Percentiles rank a stretch among this genome's conserved stretches.
Conservation (phyloP, 352 stramenopile genomes). For the Phytophthora hybrid region DNA sequence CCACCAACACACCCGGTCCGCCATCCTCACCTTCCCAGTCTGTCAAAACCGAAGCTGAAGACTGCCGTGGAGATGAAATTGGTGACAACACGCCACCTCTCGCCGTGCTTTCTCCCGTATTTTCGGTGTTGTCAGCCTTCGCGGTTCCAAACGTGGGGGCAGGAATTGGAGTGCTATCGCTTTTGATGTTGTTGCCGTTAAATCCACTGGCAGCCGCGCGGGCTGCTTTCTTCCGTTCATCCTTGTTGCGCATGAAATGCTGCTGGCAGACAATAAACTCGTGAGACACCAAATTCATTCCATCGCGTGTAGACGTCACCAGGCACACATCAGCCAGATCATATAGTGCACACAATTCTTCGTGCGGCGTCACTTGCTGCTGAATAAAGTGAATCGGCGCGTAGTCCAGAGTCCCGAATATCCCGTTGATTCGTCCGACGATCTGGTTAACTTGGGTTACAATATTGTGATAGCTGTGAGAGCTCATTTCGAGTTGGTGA, state of each 20-base stretch:
- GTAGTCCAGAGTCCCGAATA: conserved; percentile 89
- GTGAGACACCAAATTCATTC: conserved; percentile 92
- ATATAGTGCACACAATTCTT: conserved; percentile 91
- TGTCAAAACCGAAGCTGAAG: conserved; percentile 55
- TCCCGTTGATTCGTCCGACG: conserved; percentile 90
- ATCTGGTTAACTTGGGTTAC: conserved; percentile 89
- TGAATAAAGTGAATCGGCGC: conserved; percentile 93
- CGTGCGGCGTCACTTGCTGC: conserved; percentile 74
- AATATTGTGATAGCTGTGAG: conserved; percentile 73
- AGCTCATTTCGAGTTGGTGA: conserved; percentile 85
- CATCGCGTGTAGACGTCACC: conserved; percentile 89
- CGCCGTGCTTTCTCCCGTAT: background rate
- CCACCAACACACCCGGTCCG: conserved; percentile 84
- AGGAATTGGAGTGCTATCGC: background rate
- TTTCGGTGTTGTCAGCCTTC: background rate
- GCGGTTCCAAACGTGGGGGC: background rate
- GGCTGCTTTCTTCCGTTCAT: conserved; percentile 65
- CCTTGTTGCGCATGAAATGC: conserved; percentile 83
- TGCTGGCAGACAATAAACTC: conserved; percentile 92
- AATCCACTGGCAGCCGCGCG: conserved; percentile 31
- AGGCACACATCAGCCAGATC: conserved; percentile 90
- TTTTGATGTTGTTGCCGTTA: conserved; percentile 9
- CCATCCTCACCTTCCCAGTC: conserved; percentile 85
- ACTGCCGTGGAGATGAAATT: conserved; percentile 36
- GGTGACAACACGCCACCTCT: conserved; percentile 35